Evolutionary conservation across 2,329 filamentous ascomycete species (phyloP).

Genomic region (Diaporthe eres): DNA sequence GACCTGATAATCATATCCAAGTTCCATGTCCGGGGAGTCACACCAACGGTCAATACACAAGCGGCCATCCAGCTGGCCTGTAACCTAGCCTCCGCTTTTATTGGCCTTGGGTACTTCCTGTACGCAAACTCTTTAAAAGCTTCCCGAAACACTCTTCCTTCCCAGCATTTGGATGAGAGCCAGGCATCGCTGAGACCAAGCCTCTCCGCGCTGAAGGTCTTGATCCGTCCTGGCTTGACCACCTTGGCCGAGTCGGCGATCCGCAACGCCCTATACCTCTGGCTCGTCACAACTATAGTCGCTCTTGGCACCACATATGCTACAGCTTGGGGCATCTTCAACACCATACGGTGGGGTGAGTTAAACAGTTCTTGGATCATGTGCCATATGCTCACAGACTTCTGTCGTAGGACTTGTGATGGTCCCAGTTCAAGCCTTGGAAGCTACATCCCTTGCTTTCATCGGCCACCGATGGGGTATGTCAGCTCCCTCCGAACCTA

Average conservation of each 20-base stretch:
- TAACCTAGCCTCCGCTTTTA: neutral
- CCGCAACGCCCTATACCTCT: neutral
- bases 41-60: neutral
- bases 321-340: neutral
- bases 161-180: neutral
- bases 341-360: neutral
- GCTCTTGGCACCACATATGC: neutral
- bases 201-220: neutral
- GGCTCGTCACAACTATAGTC: neutral
- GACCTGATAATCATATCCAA: neutral
- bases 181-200: neutral
- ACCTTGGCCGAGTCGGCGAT: neutral
- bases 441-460: constrained; percentile 3
- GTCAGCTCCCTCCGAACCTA: neutral
- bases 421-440: neutral
- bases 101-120: neutral
- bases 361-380: neutral
- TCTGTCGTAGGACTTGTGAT: neutral
- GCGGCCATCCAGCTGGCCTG: neutral
- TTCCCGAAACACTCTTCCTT: neutral
- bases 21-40: neutral
- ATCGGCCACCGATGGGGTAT: neutral
- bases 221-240: neutral
- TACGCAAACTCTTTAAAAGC: neutral
- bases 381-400: neutral